Percentiles rank a stretch among this genome's conserved stretches.
Conservation (phyloP, 371 early-diverging fungal species). For the Blakeslea trispora region DNA sequence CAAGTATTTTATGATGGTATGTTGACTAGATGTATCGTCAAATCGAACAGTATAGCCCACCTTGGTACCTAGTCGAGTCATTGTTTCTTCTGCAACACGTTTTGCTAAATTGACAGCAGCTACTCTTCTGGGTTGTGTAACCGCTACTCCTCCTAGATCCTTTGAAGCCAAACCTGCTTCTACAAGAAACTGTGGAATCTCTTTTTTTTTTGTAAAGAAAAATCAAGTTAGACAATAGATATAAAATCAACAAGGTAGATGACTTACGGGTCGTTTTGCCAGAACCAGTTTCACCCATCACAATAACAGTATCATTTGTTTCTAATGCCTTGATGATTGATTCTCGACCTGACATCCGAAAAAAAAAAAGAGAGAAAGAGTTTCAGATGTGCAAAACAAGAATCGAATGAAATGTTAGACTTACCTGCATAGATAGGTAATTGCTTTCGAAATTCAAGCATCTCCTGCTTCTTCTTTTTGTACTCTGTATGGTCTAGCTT, state of each 20-base stretch:
- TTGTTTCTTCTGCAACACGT: conserved; percentile 91
- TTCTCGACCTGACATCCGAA: conserved; percentile 49
- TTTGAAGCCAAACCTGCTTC: conserved; percentile 69
- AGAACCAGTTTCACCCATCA: conserved; percentile 69
- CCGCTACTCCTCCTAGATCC: conserved; percentile 72
- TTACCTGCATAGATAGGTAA: conserved; percentile 52
- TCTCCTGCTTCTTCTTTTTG: conserved; percentile 38
- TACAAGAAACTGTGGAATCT: conserved; percentile 89
- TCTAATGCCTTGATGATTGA: conserved; percentile 60
- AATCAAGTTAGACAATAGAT: neutral
- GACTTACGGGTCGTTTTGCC: conserved; percentile 66
- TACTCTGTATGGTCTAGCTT: conserved; percentile 25
- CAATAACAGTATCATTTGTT: conserved; percentile 55
- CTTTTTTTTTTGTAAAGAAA: too few relatives aligned
- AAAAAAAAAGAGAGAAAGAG: neutral
- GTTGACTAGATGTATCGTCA: conserved; percentile 83
- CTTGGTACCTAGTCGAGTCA: conserved; percentile 72
- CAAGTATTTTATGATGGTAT: conserved; percentile 92
- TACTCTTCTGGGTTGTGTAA: conserved; percentile 97
- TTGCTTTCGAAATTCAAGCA: conserved; percentile 45
- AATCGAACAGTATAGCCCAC: conserved; percentile 96
- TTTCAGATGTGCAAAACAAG: too few relatives aligned
- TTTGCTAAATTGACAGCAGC: conserved; percentile 96
- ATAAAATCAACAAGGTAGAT: neutral
- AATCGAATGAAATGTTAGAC: neutral